Evolutionary conservation across 164 flowering plant genomes (phyloP).

Genomic region (Paratinospora sagittata): DNA sequence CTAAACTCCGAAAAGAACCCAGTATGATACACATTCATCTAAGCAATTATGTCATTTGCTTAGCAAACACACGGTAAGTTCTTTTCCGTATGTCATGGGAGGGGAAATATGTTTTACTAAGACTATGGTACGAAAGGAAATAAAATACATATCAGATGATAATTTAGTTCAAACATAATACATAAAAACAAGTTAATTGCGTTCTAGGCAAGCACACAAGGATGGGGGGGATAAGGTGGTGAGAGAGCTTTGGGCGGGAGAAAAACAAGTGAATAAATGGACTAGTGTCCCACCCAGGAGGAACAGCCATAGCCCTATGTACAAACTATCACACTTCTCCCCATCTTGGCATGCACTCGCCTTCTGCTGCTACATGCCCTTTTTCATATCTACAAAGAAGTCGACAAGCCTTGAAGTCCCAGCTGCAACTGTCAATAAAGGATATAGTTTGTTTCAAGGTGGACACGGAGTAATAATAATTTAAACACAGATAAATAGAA

Average conservation of each 20-base stretch:
- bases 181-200: neutral
- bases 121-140: neutral
- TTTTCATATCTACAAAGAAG: neutral
- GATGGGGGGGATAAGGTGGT: neutral
- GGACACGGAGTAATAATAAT: no score
- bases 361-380: neutral
- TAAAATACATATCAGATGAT: neutral
- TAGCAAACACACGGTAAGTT: neutral
- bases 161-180: neutral
- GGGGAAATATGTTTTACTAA: neutral
- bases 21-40: neutral
- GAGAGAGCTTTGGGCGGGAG: neutral
- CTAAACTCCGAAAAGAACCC: no score
- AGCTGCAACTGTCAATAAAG: neutral
- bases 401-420: neutral
- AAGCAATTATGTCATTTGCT: neutral
- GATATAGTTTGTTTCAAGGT: neutral
- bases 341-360: neutral
- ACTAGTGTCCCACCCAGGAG: neutral
- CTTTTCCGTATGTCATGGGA: neutral
- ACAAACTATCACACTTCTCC: neutral
- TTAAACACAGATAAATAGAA: no score
- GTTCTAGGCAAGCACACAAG: neutral
- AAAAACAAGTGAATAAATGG: neutral
- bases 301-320: neutral